Evolutionary conservation across 1,284 basidiomycete genomes (phyloP).

Genomic region (Puccinia sorghi): DNA sequence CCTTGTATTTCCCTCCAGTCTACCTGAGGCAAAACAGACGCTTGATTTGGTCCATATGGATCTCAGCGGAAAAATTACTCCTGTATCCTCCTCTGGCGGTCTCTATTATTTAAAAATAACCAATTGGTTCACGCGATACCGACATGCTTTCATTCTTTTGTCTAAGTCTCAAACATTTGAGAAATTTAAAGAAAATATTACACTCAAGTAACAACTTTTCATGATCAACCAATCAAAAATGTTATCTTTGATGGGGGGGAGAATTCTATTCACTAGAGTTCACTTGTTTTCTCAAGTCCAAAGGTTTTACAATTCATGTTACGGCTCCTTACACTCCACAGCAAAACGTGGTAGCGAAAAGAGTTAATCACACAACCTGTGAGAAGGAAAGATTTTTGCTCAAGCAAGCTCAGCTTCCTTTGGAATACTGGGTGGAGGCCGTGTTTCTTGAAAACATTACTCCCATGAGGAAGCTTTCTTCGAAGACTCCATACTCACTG

Average conservation of each 20-base stretch:
- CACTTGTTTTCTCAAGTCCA: neutral
- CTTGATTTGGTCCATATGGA: slow-evolving; percentile 17
- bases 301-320: neutral
- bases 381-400: neutral
- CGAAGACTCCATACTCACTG: neutral
- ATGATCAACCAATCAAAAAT: neutral
- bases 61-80: slow-evolving; percentile 33
- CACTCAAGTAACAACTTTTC: neutral
- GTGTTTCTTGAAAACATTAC: slow-evolving; percentile 25
- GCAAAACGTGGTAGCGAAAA: slow-evolving; percentile 1
- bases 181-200: neutral
- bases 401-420: neutral
- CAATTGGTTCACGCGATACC: neutral
- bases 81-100: neutral
- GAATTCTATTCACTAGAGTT: slow-evolving; percentile 9
- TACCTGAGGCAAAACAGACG: neutral
- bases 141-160: neutral
- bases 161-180: neutral
- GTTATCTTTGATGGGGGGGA: slow-evolving; percentile 14
- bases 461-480: neutral
- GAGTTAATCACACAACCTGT: slow-evolving; percentile 9
- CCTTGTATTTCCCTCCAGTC: neutral
- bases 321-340: slow-evolving; percentile 14
- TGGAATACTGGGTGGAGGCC: slow-evolving; percentile 9
- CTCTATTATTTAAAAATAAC: slow-evolving; percentile 39